Conservation (phyloP, 2,329 filamentous ascomycete genomes). For the Aspergillus viridinutans region DNA sequence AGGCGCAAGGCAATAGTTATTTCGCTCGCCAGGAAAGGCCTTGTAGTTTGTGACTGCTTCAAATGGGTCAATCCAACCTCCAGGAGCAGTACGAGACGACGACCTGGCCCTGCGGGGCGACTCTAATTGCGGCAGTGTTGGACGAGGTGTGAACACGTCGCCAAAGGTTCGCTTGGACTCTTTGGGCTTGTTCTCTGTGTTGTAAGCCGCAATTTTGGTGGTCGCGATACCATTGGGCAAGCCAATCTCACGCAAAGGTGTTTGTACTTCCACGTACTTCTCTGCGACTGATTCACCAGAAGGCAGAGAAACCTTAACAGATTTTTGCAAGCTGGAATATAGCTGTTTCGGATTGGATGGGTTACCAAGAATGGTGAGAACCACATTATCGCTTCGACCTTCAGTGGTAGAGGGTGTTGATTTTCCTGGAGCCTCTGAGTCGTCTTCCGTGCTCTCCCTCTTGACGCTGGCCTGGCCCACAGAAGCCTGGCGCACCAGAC, state of each 20-base stretch:
- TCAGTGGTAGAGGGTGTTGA: constrained; percentile 37
- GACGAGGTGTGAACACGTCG: constrained; percentile 42
- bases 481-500: constrained; percentile 61
- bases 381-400: constrained; percentile 50
- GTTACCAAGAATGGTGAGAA: constrained; percentile 73
- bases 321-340: constrained; percentile 75
- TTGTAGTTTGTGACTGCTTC: constrained; percentile 35
- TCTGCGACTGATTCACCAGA: constrained; percentile 34
- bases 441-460: constrained; percentile 32
- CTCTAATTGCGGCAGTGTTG: constrained; percentile 37
- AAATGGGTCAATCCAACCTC: constrained; percentile 40
- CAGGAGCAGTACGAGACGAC: constrained; percentile 28
- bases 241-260: constrained; percentile 57
- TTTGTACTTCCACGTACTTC: constrained; percentile 38
- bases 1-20: constrained; percentile 38
- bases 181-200: constrained; percentile 26
- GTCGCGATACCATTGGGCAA: constrained; percentile 72
- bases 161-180: constrained; percentile 39
- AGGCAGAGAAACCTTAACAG: constrained; percentile 29
- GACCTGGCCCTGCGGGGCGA: constrained; percentile 35
- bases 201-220: constrained; percentile 60
- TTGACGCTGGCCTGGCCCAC: constrained; percentile 35
- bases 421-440: constrained; percentile 32
- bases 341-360: constrained; percentile 71
- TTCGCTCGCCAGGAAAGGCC: constrained; percentile 32